Percentiles rank a stretch among this genome's conserved stretches.
Evolutionary conservation across 2,329 filamentous ascomycete genomes (phyloP).

Genomic region (Magnaporthiopsis rhizophila): DNA sequence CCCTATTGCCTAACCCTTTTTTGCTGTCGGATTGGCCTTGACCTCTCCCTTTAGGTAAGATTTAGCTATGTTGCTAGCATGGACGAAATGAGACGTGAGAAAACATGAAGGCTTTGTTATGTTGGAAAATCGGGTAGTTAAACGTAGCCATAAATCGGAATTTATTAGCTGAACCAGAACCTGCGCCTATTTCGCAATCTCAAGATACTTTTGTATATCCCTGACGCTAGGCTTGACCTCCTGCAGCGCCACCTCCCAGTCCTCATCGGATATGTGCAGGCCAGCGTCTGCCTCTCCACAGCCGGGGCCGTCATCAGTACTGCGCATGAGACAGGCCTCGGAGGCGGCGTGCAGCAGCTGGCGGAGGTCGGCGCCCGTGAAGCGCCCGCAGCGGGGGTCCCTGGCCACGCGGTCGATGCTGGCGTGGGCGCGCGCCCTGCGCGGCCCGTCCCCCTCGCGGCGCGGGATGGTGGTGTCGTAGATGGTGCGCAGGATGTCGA

Average conservation of each 20-base stretch:
- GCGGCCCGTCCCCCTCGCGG: constrained; percentile 17
- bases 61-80: no score
- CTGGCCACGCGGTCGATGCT: constrained; percentile 45
- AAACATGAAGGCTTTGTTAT: no score
- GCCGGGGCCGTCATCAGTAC: constrained; percentile 11
- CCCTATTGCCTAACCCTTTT: no score
- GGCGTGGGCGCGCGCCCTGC: constrained; percentile 12
- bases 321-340: constrained; percentile 27
- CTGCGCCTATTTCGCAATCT: background rate
- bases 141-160: background rate
- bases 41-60: no score
- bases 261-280: constrained; percentile 27
- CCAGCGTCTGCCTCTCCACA: constrained; percentile 10
- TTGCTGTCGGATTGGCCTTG: no score
- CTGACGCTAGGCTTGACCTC: constrained; percentile 43
- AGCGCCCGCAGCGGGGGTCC: constrained; percentile 61
- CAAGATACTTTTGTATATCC: constrained; percentile 33
- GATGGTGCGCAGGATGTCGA: constrained; percentile 73
- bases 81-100: no score
- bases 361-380: constrained; percentile 61
- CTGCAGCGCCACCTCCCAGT: constrained; percentile 45
- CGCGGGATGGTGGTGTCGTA: constrained; percentile 39
- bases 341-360: constrained; percentile 38
- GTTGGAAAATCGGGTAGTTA: background rate
- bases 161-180: background rate